These are phyloP conservation scores for Limtongia smithiae DNA, from an alignment of 805 yeast species.

Conservation along the genomic window DNA sequence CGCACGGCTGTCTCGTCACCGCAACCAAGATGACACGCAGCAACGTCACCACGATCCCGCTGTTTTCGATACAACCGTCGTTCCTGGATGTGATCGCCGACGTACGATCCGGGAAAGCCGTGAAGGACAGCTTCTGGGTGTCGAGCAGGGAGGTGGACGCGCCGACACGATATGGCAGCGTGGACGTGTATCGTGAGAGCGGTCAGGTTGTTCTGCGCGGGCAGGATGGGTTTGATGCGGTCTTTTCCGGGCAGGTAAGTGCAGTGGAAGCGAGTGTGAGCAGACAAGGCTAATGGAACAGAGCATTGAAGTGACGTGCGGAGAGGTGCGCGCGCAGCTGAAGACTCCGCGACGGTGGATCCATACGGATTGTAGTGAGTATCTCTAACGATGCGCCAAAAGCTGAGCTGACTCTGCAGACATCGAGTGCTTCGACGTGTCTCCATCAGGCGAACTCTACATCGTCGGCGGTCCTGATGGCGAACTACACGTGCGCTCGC, in stretches of 20 bases:
- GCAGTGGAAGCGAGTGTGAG: no score
- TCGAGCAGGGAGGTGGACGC: slow-evolving; percentile 25
- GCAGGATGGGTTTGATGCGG: slow-evolving; percentile 21
- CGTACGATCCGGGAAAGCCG: slow-evolving; percentile 32
- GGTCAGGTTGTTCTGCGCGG: slow-evolving; percentile 14
- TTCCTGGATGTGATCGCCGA: slow-evolving; percentile 46
- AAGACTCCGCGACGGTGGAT: slow-evolving; percentile 4
- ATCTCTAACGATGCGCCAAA: neutral
- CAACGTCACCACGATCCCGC: slow-evolving; percentile 26
- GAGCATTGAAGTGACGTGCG: slow-evolving; percentile 6
- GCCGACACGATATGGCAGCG: slow-evolving; percentile 34
- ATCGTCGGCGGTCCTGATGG: slow-evolving; percentile 36
- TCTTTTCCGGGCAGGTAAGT: no score
- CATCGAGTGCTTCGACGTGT: slow-evolving; percentile 36
- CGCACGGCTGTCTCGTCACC: slow-evolving; percentile 8
- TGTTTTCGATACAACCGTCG: slow-evolving; percentile 44
- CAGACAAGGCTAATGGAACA: no score
- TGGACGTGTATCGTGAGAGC: slow-evolving; percentile 31
- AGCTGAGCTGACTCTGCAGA: slow-evolving; percentile 3
- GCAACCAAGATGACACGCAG: no score
- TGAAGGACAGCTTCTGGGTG: slow-evolving; percentile 45
- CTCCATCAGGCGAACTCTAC: slow-evolving; percentile 34
- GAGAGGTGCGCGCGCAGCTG: slow-evolving; percentile 7
- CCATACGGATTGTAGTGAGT: slow-evolving; percentile 2
- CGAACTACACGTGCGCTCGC: neutral